Base-by-base conservation (phyloP, 1,284 basidiomycete genomes). In the Entoloma clypeatum region DNA sequence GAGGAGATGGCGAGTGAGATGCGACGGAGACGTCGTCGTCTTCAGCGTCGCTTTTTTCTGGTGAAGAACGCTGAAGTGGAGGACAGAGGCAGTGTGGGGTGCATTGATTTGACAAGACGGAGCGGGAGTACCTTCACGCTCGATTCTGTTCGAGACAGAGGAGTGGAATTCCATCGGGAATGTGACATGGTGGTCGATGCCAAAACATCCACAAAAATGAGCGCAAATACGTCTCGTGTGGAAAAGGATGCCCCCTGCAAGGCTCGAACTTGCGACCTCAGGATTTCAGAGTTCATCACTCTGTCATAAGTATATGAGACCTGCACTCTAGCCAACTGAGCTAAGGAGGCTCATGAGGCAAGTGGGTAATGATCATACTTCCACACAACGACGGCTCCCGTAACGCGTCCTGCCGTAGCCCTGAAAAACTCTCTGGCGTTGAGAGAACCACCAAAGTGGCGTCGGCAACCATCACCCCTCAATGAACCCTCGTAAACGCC, bases 151-250 rank as follows among this genome's bases (percentile, higher is more conserved):
- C 60, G 65, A 71, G 69, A 45, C 39, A 65, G 45, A 44, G 82
- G 73, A 31, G 84, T 83, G 7, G 79, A 74, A 49, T 85, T 85
- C 82, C 83, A 86, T 36, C 80, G 72, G 23, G 81, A 75, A 45
- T 86, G 69, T 9, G 73, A 72, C 29, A 29, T 38, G 34, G 33
- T 5, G 7, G 17, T 11, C 3, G 32, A 22, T 11, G 24, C 19
- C 16, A 5, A 22, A 4, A 6, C 10, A 5, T 22, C 11, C 4
- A 8, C 21, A 22, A 11, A 21, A 16, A 17, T 7, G 18, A n/a
- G 14, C 21, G 21, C 17, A 3, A 16, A 3, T 10, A 34, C n/a
- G n/a, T n/a, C n/a, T n/a, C n/a, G n/a, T n/a, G n/a, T 3, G 24
- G 24, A 34, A 34, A 34, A 7, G 23, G 13, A 19, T 18, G 32